Base-by-base conservation (phyloP, 75 land plant species). In the Selaginella moellendorffii region DNA sequence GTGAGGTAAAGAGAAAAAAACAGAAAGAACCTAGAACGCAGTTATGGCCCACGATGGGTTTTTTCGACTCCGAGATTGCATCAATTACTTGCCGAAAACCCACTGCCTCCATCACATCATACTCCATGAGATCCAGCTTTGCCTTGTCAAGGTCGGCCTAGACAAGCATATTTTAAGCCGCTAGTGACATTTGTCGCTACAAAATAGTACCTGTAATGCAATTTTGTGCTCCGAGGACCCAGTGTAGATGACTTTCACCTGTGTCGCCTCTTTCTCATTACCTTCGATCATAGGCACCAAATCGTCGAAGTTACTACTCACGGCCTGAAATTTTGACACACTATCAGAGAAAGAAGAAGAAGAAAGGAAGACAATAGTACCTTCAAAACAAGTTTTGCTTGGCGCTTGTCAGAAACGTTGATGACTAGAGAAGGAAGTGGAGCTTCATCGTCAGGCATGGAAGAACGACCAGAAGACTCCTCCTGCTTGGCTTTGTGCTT, bases 51-150 rank as follows among this genome's bases (percentile, higher is more conserved):
- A 92, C 79, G 66, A 92, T 65, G 62, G 86, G 72, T 63, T 85
- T 83, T 24, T 74, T 31, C 63, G 84, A 78, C 14, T 82, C 73
- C n/a, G 71, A 66, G 65, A 92, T 81, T 24, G 82, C 79, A 64
- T 92, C 97, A 36, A 92, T 70, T 62, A 92, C 86, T 65, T 92
- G 85, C 2, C 95, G 88, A 71, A 92, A 88, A 0, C 95, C 97
- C 36, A 81, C 80, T 42, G 89, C 89, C 36, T 68, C 70, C 30
- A 72, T 65, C 0, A 92, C 67, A 24, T 78, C 63, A 42, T 73
- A 71, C 2, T 81, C 76, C 60, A 78, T 75, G 64, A 30, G 68
- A 27, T 74, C 74, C 26, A 51, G 63, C 24, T 71, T 82, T 52
- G 74, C 78, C 28, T 65, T 53, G 24, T 64, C 72, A 24, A 81